These are phyloP conservation scores for Dictyostelium capitatum DNA, from an alignment of 78 protist species.

Conservation along the genomic window DNA sequence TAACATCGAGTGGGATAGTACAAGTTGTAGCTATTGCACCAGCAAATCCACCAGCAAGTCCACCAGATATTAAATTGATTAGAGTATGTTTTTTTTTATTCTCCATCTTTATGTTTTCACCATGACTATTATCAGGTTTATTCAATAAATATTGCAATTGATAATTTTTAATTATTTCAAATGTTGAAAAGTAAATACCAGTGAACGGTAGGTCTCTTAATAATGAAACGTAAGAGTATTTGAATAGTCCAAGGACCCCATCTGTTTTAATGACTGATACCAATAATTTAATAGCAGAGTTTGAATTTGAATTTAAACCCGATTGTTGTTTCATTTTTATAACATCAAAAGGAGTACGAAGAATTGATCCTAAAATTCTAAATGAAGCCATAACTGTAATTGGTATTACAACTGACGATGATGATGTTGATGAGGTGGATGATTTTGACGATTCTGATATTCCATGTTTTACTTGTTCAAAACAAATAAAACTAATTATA, in stretches of 20 bases:
- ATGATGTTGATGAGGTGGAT: neutral
- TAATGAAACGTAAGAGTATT: slow-evolving; percentile 40
- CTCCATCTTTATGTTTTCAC: neutral
- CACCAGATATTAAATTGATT: slow-evolving; percentile 34
- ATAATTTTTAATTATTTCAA: slow-evolving; percentile 19
- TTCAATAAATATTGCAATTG: neutral
- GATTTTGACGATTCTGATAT: neutral
- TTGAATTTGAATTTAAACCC: neutral
- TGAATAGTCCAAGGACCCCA: slow-evolving; percentile 45
- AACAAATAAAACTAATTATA: neutral
- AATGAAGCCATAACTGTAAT: slow-evolving; percentile 34
- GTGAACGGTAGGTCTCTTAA: slow-evolving; percentile 66
- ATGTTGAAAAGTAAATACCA: slow-evolving; percentile 29
- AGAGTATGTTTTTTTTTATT: slow-evolving; percentile 9
- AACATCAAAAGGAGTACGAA: slow-evolving; percentile 70
- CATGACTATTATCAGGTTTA: neutral
- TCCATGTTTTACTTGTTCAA: neutral
- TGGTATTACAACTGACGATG: neutral
- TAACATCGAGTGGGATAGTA: slow-evolving; percentile 74
- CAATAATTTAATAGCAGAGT: no score
- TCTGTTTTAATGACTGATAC: neutral
- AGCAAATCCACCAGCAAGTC: slow-evolving; percentile 3
- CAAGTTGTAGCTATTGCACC: slow-evolving; percentile 42
- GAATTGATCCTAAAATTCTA: slow-evolving; percentile 26
- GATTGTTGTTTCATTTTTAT: slow-evolving; percentile 54